These are phyloP conservation scores for Arthrobotrys pseudoclavata DNA, from an alignment of 2,329 filamentous ascomycete species.

Conservation along the genomic window DNA sequence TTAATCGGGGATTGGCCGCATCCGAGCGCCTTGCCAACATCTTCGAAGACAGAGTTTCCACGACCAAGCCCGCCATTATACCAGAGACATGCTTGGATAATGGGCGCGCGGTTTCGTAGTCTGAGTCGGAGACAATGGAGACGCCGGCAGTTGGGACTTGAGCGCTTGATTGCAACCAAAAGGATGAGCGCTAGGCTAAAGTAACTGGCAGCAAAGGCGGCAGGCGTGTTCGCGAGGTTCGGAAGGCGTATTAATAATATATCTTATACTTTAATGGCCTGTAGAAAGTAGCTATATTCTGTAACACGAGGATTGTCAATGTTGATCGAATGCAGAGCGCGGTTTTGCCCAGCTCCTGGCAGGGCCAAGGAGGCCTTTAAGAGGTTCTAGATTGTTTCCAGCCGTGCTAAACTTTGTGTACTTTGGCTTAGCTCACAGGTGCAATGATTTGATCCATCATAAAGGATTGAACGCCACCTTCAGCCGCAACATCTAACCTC, in stretches of 20 bases:
- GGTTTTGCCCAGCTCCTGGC: neutral
- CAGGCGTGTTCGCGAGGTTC: neutral
- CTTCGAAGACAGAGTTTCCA: constrained; percentile 52
- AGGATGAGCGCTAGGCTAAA: neutral
- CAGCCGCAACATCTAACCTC: constrained; percentile 36
- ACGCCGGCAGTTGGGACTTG: constrained; percentile 43
- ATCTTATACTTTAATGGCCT: neutral
- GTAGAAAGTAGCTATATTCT: neutral
- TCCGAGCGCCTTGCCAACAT: constrained; percentile 60
- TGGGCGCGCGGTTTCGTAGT: constrained; percentile 56
- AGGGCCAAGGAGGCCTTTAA: constrained; percentile 25
- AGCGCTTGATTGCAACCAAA: constrained; percentile 2
- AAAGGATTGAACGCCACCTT: constrained; percentile 20
- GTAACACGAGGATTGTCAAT: neutral
- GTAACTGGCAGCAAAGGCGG: neutral
- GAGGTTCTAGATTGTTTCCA: neutral
- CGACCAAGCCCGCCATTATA: constrained; percentile 64
- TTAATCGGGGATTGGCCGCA: constrained; percentile 63
- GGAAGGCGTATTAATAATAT: neutral
- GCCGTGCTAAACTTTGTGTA: neutral
- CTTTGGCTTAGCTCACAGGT: neutral
- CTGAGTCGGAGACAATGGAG: constrained; percentile 49
- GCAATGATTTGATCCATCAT: constrained; percentile 9
- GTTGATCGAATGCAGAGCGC: neutral
- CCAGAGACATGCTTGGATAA: constrained; percentile 63